Conservation (phyloP, 1,139 yeast genomes). For the Saccharomyces hybrid region DNA sequence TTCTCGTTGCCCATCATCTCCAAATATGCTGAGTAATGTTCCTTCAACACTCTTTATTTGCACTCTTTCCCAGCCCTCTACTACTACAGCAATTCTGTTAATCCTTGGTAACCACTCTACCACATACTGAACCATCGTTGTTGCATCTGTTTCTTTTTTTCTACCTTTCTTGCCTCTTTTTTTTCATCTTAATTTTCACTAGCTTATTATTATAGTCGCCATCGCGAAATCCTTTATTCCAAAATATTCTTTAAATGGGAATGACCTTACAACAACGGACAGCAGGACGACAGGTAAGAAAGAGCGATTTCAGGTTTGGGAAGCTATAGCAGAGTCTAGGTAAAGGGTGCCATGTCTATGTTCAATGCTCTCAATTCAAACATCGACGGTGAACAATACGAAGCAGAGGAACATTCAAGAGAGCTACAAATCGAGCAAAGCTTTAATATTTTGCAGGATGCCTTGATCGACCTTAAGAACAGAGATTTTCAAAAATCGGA, state of each 20-base stretch:
- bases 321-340: neutral
- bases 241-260: neutral
- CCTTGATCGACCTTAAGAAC: slow-evolving; percentile 53
- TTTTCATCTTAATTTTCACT: neutral
- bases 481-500: slow-evolving; percentile 45
- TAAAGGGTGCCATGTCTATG: slow-evolving; percentile 40
- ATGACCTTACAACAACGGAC: neutral
- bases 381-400: slow-evolving; percentile 56
- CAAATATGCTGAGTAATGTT: neutral
- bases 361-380: slow-evolving; percentile 74
- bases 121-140: slow-evolving; percentile 2
- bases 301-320: neutral
- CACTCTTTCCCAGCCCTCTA: slow-evolving; percentile 9
- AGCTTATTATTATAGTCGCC: neutral
- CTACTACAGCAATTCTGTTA: slow-evolving; percentile 11
- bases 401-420: slow-evolving; percentile 78
- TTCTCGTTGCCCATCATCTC: neutral
- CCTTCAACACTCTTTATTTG: slow-evolving; percentile 1
- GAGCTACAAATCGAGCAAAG: slow-evolving; percentile 84
- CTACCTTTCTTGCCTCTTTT: neutral
- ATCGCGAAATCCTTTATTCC: neutral
- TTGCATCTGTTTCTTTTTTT: neutral
- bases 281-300: neutral
- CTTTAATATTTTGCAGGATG: slow-evolving; percentile 63
- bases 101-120: slow-evolving; percentile 18